Conservation (phyloP, 495 filamentous ascomycete genomes). For the Podospora didyma region DNA sequence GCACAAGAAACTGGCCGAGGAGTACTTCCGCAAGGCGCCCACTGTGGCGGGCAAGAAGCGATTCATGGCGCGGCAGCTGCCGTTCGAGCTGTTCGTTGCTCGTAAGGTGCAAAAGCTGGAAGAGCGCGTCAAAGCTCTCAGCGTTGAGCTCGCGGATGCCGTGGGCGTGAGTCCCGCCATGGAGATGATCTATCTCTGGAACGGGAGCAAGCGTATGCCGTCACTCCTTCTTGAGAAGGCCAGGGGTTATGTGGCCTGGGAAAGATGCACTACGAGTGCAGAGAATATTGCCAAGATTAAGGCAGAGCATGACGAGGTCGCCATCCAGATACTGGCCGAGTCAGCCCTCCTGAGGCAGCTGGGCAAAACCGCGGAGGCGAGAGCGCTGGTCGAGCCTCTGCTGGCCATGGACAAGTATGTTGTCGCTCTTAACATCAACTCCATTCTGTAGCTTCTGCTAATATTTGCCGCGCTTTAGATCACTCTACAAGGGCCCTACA, state of each 20-base stretch:
- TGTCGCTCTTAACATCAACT: background rate
- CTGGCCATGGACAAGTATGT: slow-evolving; percentile 61
- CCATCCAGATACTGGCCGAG: slow-evolving; percentile 60
- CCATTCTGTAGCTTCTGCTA: background rate
- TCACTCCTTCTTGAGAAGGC: slow-evolving; percentile 59
- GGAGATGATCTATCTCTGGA: slow-evolving; percentile 98
- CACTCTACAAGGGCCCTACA: slow-evolving; percentile 64
- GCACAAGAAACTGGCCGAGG: slow-evolving; percentile 59
- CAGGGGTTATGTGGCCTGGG: slow-evolving; percentile 62
- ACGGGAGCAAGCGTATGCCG: slow-evolving; percentile 72
- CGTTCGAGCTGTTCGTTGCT: slow-evolving; percentile 83
- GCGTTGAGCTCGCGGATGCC: slow-evolving; percentile 71
- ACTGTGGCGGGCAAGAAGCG: slow-evolving; percentile 76
- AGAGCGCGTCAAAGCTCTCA: slow-evolving; percentile 63
- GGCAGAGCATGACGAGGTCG: slow-evolving; percentile 74
- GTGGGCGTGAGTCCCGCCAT: slow-evolving; percentile 78
- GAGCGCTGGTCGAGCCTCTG: slow-evolving; percentile 53
- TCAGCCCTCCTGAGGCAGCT: slow-evolving; percentile 64
- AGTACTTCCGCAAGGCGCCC: slow-evolving; percentile 68
- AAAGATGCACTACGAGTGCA: slow-evolving; percentile 43
- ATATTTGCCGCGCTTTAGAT: slow-evolving; percentile 26
- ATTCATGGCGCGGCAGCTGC: slow-evolving; percentile 84
- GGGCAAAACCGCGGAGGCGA: slow-evolving; percentile 59
- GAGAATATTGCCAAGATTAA: slow-evolving; percentile 55
- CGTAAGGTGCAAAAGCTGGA: slow-evolving; percentile 92